Conservation (phyloP, 345 rosid species). For the Pistacia atlantica region DNA sequence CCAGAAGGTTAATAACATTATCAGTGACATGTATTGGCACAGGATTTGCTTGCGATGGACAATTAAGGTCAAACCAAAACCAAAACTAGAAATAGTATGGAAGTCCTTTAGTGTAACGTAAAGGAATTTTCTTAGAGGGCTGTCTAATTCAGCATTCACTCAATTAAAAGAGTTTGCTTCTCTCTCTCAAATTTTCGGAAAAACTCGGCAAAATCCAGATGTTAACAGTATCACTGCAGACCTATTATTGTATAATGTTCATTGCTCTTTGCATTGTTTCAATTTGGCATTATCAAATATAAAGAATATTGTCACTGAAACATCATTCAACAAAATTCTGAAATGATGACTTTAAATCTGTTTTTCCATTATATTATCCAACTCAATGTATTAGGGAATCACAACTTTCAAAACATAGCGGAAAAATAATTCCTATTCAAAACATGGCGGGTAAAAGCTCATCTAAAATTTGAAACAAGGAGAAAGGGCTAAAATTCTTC, state of each 20-base stretch:
- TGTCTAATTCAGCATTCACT: neutral
- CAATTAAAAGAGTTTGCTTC: neutral
- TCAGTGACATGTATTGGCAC: neutral
- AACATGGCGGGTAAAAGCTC: neutral
- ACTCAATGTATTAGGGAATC: constrained; percentile 4
- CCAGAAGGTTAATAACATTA: neutral
- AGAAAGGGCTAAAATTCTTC: neutral
- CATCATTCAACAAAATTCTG: neutral
- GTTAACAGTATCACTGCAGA: neutral
- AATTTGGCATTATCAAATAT: neutral
- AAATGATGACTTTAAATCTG: neutral
- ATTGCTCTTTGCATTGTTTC: neutral
- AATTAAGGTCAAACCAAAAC: neutral
- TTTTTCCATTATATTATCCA: neutral
- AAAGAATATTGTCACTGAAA: neutral
- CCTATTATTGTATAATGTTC: neutral
- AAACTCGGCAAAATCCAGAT: neutral
- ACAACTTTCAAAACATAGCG: neutral
- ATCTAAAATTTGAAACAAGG: neutral
- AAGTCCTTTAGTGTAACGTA: neutral
- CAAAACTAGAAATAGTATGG: neutral
- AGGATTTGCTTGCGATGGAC: no score
- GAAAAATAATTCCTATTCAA: neutral
- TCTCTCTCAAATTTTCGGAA: neutral
- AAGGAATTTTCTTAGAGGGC: neutral